These are phyloP conservation scores for Chaetomidium leptoderma DNA, from an alignment of 495 filamentous ascomycete species.

Conservation along the genomic window DNA sequence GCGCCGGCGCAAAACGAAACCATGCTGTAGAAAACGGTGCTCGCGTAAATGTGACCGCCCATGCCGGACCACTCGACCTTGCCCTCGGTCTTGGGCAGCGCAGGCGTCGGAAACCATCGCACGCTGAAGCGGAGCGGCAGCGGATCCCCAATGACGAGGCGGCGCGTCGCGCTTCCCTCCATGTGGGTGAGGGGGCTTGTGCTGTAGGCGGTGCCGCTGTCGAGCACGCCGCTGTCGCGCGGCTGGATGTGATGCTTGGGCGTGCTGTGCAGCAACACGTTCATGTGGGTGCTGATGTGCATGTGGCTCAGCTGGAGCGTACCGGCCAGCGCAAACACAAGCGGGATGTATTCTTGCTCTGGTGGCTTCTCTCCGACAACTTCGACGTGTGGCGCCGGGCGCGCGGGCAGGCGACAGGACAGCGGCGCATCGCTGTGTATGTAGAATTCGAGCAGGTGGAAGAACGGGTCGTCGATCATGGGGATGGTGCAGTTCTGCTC, in stretches of 20 bases:
- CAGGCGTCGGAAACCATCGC: slow-evolving; percentile 76
- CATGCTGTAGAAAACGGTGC: slow-evolving; percentile 60
- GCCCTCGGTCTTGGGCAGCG: slow-evolving; percentile 53
- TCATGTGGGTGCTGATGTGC: slow-evolving; percentile 84
- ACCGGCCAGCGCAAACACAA: slow-evolving; percentile 82
- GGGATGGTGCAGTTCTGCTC: slow-evolving; percentile 90
- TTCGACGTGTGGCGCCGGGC: slow-evolving; percentile 54
- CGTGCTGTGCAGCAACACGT: slow-evolving; percentile 77
- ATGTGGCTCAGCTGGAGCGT: slow-evolving; percentile 85
- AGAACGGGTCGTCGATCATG: slow-evolving; percentile 80
- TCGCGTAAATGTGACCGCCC: slow-evolving; percentile 63
- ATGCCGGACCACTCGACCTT: slow-evolving; percentile 56
- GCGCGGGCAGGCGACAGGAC: slow-evolving; percentile 83
- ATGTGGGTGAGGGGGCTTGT: slow-evolving; percentile 65
- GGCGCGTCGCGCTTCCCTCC: slow-evolving; percentile 46
- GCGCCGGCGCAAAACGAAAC: slow-evolving; percentile 54
- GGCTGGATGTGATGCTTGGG: slow-evolving; percentile 51
- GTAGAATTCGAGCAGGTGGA: slow-evolving; percentile 98
- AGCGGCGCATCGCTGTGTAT: slow-evolving; percentile 93
- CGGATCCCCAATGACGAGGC: slow-evolving; percentile 81
- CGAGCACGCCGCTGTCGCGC: slow-evolving; percentile 66
- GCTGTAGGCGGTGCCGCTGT: slow-evolving; percentile 79
- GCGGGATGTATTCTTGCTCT: slow-evolving; percentile 53
- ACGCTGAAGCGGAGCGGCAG: slow-evolving; percentile 77
- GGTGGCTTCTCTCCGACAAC: slow-evolving; percentile 42